phyloP scores from a whole-genome alignment of 805 yeast species.

The Ogataea saltuana region DNA sequence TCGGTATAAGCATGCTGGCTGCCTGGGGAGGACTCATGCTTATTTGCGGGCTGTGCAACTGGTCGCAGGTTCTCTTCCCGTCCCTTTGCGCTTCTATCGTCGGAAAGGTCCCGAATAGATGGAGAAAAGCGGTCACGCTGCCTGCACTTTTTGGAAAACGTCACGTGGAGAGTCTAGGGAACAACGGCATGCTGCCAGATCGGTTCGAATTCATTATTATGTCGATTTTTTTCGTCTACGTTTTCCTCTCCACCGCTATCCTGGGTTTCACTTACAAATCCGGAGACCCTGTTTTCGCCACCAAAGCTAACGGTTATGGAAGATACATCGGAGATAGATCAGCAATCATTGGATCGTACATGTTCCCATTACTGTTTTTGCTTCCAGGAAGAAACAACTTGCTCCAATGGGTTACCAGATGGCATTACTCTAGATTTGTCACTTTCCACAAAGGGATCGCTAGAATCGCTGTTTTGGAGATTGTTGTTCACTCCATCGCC shows the following conservation, averaged over 20 bases:
- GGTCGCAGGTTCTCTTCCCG: slow-evolving; percentile 44
- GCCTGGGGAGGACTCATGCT: slow-evolving; percentile 51
- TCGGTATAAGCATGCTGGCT: slow-evolving; percentile 48
- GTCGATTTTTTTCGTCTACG: slow-evolving; percentile 37
- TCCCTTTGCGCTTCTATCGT: slow-evolving; percentile 32
- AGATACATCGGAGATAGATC: slow-evolving; percentile 51
- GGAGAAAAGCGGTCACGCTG: slow-evolving; percentile 29
- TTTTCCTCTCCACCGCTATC: slow-evolving; percentile 21
- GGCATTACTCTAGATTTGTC: slow-evolving; percentile 56
- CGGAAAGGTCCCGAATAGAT: slow-evolving; percentile 29
- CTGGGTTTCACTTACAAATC: slow-evolving; percentile 26
- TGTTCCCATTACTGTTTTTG: slow-evolving; percentile 51
- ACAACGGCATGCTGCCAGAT: slow-evolving; percentile 46
- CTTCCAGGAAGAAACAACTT: slow-evolving; percentile 67
- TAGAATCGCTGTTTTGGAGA: slow-evolving; percentile 41
- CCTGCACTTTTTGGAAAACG: slow-evolving; percentile 26
- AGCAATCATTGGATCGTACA: slow-evolving; percentile 50
- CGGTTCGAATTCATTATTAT: slow-evolving; percentile 51
- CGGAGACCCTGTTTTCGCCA: slow-evolving; percentile 27
- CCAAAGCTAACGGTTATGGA: slow-evolving; percentile 24
- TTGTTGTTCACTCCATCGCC: slow-evolving; percentile 46
- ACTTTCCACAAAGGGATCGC: slow-evolving; percentile 60
- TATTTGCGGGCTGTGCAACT: slow-evolving; percentile 42
- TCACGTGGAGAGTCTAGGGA: slow-evolving; percentile 25
- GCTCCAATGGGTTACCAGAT: slow-evolving; percentile 58